A percentile compares a stretch with the other conserved stretches of the same genome.
Evolutionary conservation across 495 filamentous ascomycete species (phyloP).

Genomic region (Penicillium fimorum): DNA sequence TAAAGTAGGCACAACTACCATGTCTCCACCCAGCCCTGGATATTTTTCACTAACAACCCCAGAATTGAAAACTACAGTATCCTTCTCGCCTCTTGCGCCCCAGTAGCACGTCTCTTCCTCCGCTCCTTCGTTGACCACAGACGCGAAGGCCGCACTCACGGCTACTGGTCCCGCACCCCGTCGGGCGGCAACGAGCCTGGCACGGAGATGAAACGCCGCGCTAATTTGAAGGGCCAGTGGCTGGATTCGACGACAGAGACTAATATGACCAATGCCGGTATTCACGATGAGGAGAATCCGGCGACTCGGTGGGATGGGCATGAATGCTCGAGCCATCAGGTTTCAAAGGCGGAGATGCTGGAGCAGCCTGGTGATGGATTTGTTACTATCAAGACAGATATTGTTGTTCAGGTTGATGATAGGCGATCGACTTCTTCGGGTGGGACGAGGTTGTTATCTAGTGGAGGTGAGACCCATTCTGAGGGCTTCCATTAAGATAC

Average conservation of each 20-base stretch:
- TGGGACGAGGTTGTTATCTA: slow-evolving; percentile 19
- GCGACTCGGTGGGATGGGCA: slow-evolving; percentile 13
- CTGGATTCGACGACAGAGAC: slow-evolving; percentile 20
- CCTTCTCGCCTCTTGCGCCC: slow-evolving; percentile 34
- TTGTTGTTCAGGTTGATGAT: slow-evolving; percentile 33
- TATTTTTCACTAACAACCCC: not conserved
- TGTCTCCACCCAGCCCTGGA: not conserved
- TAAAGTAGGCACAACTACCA: slow-evolving; percentile 27
- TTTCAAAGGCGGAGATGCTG: slow-evolving; percentile 19
- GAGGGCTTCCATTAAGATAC: not conserved
- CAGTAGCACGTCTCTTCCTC: slow-evolving; percentile 34
- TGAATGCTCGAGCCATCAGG: slow-evolving; percentile 19
- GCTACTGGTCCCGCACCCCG: slow-evolving; percentile 31
- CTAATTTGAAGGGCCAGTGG: slow-evolving; percentile 16
- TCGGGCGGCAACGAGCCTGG: slow-evolving; percentile 20
- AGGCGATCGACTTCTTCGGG: slow-evolving; percentile 21
- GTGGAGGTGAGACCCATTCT: slow-evolving; percentile 11
- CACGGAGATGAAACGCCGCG: slow-evolving; percentile 21
- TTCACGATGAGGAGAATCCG: slow-evolving; percentile 20
- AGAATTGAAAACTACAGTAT: slow-evolving; percentile 43
- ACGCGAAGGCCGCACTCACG: slow-evolving; percentile 19
- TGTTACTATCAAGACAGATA: slow-evolving; percentile 35
- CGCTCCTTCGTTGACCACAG: slow-evolving; percentile 27
- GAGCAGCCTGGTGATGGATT: slow-evolving; percentile 21
- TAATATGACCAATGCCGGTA: slow-evolving; percentile 2